Conservation (phyloP, 805 yeast species). For the Ascoidea rubescens region DNA sequence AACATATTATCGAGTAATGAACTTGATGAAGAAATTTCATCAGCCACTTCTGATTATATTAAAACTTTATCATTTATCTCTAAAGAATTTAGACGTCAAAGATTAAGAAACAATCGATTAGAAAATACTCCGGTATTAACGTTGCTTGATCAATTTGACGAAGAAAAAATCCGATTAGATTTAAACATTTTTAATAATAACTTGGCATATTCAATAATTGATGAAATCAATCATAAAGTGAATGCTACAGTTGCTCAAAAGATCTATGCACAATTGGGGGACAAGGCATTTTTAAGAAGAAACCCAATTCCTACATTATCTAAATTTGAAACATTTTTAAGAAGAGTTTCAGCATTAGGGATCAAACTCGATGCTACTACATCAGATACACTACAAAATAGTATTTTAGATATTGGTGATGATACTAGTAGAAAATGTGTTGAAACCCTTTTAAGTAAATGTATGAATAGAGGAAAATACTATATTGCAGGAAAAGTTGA, state of each 20-base stretch:
- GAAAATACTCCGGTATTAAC: conserved; percentile 39
- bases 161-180: conserved; percentile 61
- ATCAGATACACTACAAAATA: conserved; percentile 56
- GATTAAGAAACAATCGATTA: conserved; percentile 36
- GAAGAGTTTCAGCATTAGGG: conserved; percentile 54
- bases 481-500: conserved; percentile 81
- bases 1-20: conserved; percentile 23
- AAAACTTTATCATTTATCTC: conserved; percentile 52
- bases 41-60: conserved; percentile 52
- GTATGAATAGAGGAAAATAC: conserved; percentile 77
- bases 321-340: conserved; percentile 66
- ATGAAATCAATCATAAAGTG: conserved; percentile 69
- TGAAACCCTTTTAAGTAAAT: conserved; percentile 68
- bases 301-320: conserved; percentile 74
- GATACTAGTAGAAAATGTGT: conserved; percentile 52
- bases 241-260: conserved; percentile 79
- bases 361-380: conserved; percentile 60
- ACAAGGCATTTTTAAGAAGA: conserved; percentile 71
- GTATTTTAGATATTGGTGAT: conserved; percentile 53
- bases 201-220: conserved; percentile 40
- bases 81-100: conserved; percentile 53
- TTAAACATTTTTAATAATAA: conserved; percentile 59
- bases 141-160: conserved; percentile 70
- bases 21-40: conserved; percentile 18
- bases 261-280: conserved; percentile 64